Evolutionary conservation across 495 filamentous ascomycete genomes (phyloP).

Genomic region (Parathielavia hyrcaniae): DNA sequence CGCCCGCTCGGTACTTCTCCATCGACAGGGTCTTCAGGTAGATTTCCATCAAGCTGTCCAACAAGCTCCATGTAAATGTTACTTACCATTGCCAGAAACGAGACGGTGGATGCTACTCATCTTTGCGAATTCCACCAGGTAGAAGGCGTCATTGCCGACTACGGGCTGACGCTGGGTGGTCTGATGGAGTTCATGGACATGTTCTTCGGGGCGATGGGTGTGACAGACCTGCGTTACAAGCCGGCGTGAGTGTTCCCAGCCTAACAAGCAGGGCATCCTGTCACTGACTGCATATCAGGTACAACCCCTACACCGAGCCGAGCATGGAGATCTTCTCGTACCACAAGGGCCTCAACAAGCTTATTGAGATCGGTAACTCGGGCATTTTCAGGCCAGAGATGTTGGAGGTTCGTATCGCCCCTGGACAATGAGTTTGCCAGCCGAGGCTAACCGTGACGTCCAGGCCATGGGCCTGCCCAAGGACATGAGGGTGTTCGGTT

Average conservation of each 20-base stretch:
- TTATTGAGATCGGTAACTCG: slow-evolving; percentile 95
- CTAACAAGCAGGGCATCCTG: background rate
- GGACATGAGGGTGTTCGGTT: slow-evolving; percentile 84
- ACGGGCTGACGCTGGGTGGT: slow-evolving; percentile 80
- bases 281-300: slow-evolving; percentile 66
- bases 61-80: background rate
- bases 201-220: slow-evolving; percentile 95
- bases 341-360: slow-evolving; percentile 82
- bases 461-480: slow-evolving; percentile 72
- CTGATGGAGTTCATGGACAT: slow-evolving; percentile 94
- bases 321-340: slow-evolving; percentile 68
- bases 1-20: slow-evolving; percentile 86
- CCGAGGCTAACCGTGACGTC: background rate
- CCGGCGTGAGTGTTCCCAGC: slow-evolving; percentile 16
- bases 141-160: slow-evolving; percentile 97
- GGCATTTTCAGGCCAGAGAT: slow-evolving; percentile 98
- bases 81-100: slow-evolving; percentile 38
- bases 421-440: background rate
- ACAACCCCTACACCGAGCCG: slow-evolving; percentile 97
- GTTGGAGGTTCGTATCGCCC: slow-evolving; percentile 51
- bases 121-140: slow-evolving; percentile 98
- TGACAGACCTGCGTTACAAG: slow-evolving; percentile 84
- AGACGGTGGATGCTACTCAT: slow-evolving; percentile 94
- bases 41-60: background rate
- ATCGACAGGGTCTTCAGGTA: slow-evolving; percentile 86